Base-by-base conservation (phyloP, 2,329 filamentous ascomycete genomes). In the Aspergillus vadensis region DNA sequence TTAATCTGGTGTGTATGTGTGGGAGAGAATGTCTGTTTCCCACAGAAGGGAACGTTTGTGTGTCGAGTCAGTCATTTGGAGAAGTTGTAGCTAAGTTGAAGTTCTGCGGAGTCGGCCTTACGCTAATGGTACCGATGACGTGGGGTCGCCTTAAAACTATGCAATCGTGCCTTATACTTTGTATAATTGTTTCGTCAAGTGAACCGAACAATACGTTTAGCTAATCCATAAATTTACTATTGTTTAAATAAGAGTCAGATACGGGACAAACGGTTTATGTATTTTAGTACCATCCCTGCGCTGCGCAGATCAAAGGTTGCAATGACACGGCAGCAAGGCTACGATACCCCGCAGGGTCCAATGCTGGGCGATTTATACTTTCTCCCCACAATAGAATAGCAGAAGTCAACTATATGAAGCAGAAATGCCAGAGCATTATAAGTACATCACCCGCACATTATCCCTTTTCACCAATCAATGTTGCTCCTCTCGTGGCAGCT, bases 401-500 rank as follows among this genome's bases (percentile, higher is more conserved):
- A 36, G 10, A 30, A 30, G 27, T 12, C 6, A 36, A 36, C 5
- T 14, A 14, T 36, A 15, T 6, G 5, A 36, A 15, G 32, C 32
- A 15, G 32, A 6, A 15, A 36, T 14, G 1, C 12, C 10, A 36
- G 12, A 36, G 12, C 5, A 15, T 5, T 14, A 14, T 36, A 5
- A 36, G 12, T 36, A 36, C 5, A 36, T 5, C 32, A 14, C 12
- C 2, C 23, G 6, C 4, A 10, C 3, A 23, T 15, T 17, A 25
- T 32, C 12, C 4, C 14, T 7, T 32, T 32, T 19, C 21, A 36
- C 7, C n/a, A 14, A 54, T 64, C 57, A 74, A 60, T 74, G 67
- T 52, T 74, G 66, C 57, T 75, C 71, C 59, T 74, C 72, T 5
- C 55, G 19, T 5, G 74, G 73, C 43, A 75, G 64, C 19, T 63